Conservation (phyloP, 768 basidiomycete species). For the Lactarius psammicola region DNA sequence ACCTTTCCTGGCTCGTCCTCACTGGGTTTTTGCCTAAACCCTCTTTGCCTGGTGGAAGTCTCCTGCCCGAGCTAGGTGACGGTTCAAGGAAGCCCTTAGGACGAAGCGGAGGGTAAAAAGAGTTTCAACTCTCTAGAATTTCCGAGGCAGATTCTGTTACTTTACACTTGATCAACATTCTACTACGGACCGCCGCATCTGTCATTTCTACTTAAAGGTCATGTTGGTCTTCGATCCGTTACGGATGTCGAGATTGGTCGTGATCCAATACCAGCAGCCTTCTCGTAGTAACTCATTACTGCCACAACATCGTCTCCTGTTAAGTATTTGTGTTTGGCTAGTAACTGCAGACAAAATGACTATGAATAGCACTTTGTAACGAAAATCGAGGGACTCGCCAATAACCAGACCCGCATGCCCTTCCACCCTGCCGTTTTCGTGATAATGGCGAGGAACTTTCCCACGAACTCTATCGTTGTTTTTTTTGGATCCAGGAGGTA, state of each 20-base stretch:
- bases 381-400: constrained; percentile 11
- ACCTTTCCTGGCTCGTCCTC: constrained; percentile 88
- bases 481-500: constrained; percentile 14
- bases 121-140: background rate
- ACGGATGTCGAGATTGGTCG: background rate
- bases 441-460: constrained; percentile 1
- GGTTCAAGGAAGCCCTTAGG: constrained; percentile 62
- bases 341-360: constrained; percentile 2
- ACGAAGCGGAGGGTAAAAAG: constrained; percentile 49
- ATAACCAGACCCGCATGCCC: constrained; percentile 21
- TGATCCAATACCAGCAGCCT: background rate
- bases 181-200: background rate
- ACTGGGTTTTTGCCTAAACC: constrained; percentile 78
- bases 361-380: background rate
- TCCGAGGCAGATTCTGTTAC: background rate
- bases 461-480: constrained; percentile 4
- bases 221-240: background rate
- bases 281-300: constrained; percentile 19
- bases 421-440: constrained; percentile 22
- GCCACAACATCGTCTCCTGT: constrained; percentile 22
- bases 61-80: constrained; percentile 48
- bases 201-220: background rate
- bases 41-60: constrained; percentile 38
- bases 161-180: background rate
- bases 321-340: constrained; percentile 24